Base-by-base conservation (phyloP, 345 rosid genomes). In the Dipteronia sinensis region DNA sequence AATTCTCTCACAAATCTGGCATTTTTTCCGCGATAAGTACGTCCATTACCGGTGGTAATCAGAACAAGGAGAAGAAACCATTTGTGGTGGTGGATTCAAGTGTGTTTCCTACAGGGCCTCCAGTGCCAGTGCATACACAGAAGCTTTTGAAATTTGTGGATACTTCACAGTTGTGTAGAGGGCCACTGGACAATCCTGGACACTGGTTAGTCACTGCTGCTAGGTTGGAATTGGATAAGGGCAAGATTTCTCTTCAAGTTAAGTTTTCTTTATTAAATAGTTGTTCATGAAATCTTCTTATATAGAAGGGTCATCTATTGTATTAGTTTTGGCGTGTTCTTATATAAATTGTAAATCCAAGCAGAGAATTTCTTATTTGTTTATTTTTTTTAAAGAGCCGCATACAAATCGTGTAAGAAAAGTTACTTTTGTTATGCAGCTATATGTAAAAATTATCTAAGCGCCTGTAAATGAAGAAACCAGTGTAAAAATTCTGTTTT, bases 171-270 rank as follows among this genome's bases (percentile, higher is more conserved):
- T 42, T 86, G 69, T 91, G 90, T 72, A 87, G 83, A 82, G 98
- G 98, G 42, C 97, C 99, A 11, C 90, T 86, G 77, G 90, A 96
- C 71, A 87, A 88, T 65, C 99, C 99, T 3, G 99, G 99, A 31
- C 92, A 96, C 78, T 96, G 99, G 99, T 75, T 94, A 62, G 93
- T 91, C 17, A 94, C 95, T 3, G 98, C 95, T 47, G 95, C 92
- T 62, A 84, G 84, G 86, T 83, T 96, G 67, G 85, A 91, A 10
- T 55, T 91, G 82, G 95, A 92, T 34, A 90, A 81, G 72, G 97
- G 98, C 17, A 96, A 94, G 84, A 89, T 94, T 23, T 84, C 91
- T 76, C 65, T 94, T 51, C 93, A 87, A 22, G 98, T 90, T 46
- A 94, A 94, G 86, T 96, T 96, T 79, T 86, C 97, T 38, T 80